These are phyloP conservation scores for Lactarius quietus DNA, from an alignment of 768 basidiomycete genomes.

Conservation along the genomic window DNA sequence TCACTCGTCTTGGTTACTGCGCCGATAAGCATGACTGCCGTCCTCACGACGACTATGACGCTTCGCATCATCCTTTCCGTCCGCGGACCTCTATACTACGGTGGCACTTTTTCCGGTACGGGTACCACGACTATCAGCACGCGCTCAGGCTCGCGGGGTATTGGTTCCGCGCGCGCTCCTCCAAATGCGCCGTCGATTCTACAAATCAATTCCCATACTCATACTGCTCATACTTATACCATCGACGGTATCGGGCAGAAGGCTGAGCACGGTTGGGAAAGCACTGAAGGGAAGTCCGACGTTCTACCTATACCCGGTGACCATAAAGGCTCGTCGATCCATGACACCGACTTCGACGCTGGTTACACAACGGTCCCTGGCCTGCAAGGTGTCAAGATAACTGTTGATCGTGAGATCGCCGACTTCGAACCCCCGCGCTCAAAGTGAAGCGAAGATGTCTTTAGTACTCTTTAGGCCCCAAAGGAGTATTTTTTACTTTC, in stretches of 20 bases:
- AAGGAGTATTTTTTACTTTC: background rate
- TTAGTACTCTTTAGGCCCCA: background rate
- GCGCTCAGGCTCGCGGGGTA: conserved; percentile 42
- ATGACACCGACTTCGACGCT: conserved; percentile 27
- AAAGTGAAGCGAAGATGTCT: background rate
- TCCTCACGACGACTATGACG: conserved; percentile 84
- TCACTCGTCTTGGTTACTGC: background rate
- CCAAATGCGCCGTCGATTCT: conserved; percentile 26
- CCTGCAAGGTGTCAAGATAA: conserved; percentile 23
- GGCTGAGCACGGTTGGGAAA: conserved; percentile 21
- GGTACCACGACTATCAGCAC: conserved; percentile 32
- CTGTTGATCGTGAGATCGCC: conserved; percentile 24
- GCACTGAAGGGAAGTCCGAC: conserved; percentile 18
- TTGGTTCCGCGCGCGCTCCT: conserved; percentile 45
- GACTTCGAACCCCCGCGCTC: conserved; percentile 19
- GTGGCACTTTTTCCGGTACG: conserved; percentile 63
- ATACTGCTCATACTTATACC: conserved; percentile 31
- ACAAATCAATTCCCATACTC: conserved; percentile 23
- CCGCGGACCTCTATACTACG: conserved; percentile 66
- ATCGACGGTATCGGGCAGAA: conserved; percentile 32
- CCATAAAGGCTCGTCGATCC: conserved; percentile 7
- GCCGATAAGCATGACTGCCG: conserved; percentile 67
- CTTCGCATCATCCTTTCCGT: conserved; percentile 83
- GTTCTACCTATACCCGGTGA: conserved; percentile 13
- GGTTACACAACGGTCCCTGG: conserved; percentile 18